Evolutionary conservation across 169 alveolate species (phyloP).

Genomic region (Plasmodium billcollinsi): DNA sequence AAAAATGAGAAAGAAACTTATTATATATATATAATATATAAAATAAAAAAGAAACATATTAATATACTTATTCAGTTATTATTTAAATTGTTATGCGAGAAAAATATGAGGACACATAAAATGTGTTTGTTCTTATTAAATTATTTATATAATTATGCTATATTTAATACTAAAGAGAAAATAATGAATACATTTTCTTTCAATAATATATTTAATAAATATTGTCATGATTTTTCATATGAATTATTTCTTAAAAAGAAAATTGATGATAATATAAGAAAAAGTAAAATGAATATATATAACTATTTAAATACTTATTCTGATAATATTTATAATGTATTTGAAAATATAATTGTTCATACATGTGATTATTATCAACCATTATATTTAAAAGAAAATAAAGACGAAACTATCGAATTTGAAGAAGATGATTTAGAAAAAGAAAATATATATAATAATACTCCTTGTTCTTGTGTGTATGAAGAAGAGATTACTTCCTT

Average conservation of each 20-base stretch:
- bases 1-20: neutral
- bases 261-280: conserved; percentile 69
- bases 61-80: conserved; percentile 51
- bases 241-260: conserved; percentile 64
- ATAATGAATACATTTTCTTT: conserved; percentile 39
- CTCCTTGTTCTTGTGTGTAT: conserved; percentile 27
- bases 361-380: conserved; percentile 70
- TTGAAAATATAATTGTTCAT: conserved; percentile 50
- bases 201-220: conserved; percentile 37
- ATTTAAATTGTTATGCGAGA: conserved; percentile 62
- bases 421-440: neutral
- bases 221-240: conserved; percentile 65
- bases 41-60: conserved; percentile 41
- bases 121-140: conserved; percentile 53
- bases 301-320: conserved; percentile 38
- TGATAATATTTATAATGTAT: conserved; percentile 31
- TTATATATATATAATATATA: conserved; percentile 44
- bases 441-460: neutral
- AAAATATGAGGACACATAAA: conserved; percentile 67
- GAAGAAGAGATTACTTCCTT: conserved; percentile 65
- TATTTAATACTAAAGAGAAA: conserved; percentile 26
- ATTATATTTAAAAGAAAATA: conserved; percentile 21
- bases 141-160: conserved; percentile 64
- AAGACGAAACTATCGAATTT: too few species aligned
- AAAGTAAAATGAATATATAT: conserved; percentile 59